Base-by-base conservation (phyloP, 208 protist genomes). In the Naegleria gruberi region DNA sequence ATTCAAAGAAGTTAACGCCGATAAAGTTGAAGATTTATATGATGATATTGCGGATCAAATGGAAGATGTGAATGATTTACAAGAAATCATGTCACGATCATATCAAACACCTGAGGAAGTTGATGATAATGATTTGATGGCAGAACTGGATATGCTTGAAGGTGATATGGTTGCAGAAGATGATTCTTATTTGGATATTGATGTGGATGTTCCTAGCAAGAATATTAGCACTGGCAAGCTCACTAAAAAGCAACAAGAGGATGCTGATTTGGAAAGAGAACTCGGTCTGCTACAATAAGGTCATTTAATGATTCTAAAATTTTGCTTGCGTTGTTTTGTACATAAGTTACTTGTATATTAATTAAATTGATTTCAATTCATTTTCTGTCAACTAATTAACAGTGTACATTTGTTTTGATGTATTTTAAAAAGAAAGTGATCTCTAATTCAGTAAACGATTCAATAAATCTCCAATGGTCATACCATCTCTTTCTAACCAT, bases 81-180 rank as follows among this genome's bases (percentile, higher is more conserved):
- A 98, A 91, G 95, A 98, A 90, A 95, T 97, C 45, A 95, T 98
- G 93, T 95, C 95, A 44, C 95, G 95, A 86, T 90, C 94, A 55
- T 98, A 98, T 92, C 94, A 96, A 44, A 94, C 97, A 23, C 95
- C 95, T 43, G 96, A 98, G 65, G 94, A 97, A 90, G 95, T 98
- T 82, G 96, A 98, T 91, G 96, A 98, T 91, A 95, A 96, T 89
- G 96, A 98, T 89, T 93, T 98, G 91, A 91, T 97, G 15, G 96
- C 92, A 19, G 96, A 98, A 91, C 91, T 98, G 46, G 95, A 97
- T 81, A 95, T 94, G 12, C 93, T 98, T 82, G 95, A 95, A 90
- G 95, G 95, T 87, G 94, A 98, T 90, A 94, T 94, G 92, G 94
- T 95, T n/a, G 8, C 42, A 40, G 83, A 87, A 12, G 26, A 34